Evolutionary conservation across 768 basidiomycete genomes (phyloP).

Genomic region (Paxillus ammoniavirescens): DNA sequence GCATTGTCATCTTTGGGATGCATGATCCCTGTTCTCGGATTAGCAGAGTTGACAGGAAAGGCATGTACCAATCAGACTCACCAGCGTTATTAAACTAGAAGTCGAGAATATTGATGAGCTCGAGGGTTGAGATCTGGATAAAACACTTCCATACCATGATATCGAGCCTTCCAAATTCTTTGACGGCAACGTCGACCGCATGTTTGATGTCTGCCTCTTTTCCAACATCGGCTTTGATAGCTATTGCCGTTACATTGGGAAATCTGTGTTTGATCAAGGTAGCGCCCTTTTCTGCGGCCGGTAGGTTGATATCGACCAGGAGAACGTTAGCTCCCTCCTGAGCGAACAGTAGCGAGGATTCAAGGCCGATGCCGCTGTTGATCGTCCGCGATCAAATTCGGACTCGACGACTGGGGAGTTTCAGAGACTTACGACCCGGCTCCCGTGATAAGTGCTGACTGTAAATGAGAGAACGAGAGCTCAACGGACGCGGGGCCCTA

Average conservation of each 20-base stretch:
- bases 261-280: constrained; percentile 60
- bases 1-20: constrained; percentile 94
- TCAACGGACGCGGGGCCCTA: constrained; percentile 8
- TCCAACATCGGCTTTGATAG: constrained; percentile 81
- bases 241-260: constrained; percentile 67
- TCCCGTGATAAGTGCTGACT: constrained; percentile 84
- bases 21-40: constrained; percentile 78
- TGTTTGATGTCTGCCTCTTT: constrained; percentile 85
- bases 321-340: constrained; percentile 91
- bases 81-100: constrained; percentile 91
- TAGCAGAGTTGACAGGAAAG: background rate
- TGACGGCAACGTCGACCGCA: constrained; percentile 75
- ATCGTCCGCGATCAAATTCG: constrained; percentile 19
- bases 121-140: background rate
- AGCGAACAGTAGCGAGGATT: constrained; percentile 94
- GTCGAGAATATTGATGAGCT: constrained; percentile 3
- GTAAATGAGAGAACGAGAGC: constrained; percentile 1
- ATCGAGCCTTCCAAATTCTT: constrained; percentile 90
- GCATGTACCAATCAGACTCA: constrained; percentile 23
- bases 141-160: constrained; percentile 66
- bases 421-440: constrained; percentile 74
- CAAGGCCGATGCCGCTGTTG: constrained; percentile 89
- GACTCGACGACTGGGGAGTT: constrained; percentile 4
- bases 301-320: constrained; percentile 83
- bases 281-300: constrained; percentile 67